Evolutionary conservation across 352 stramenopile genomes (phyloP).

Genomic region (Globisporangium sylvaticum): DNA sequence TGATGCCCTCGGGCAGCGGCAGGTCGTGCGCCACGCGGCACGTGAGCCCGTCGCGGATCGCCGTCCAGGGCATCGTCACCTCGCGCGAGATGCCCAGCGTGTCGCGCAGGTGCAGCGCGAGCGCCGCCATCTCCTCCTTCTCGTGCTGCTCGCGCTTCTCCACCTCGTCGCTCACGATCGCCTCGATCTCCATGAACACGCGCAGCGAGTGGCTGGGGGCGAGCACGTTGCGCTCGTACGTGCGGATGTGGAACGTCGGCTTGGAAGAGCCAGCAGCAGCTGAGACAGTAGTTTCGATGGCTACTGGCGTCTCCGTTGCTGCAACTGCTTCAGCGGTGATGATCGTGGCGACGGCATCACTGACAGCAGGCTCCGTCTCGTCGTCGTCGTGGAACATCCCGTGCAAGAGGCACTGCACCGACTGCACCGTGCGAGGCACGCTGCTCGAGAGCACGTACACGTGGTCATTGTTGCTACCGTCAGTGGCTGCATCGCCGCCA

Average conservation of each 20-base stretch:
- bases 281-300: not conserved
- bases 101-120: conserved; percentile 31
- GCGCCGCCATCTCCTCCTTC: conserved; percentile 30
- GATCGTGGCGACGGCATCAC: not conserved
- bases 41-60: conserved; percentile 61
- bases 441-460: conserved; percentile 80
- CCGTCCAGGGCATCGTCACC: conserved; percentile 64
- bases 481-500: not conserved
- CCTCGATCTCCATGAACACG: conserved; percentile 73
- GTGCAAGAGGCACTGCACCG: conserved; percentile 65
- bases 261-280: not conserved
- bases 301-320: conserved; percentile 1
- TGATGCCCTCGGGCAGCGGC: conserved; percentile 66
- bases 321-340: not conserved
- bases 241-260: conserved; percentile 56
- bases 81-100: conserved; percentile 44
- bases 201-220: conserved; percentile 53
- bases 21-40: conserved; percentile 57
- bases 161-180: conserved; percentile 59
- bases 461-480: conserved; percentile 22
- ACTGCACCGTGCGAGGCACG: conserved; percentile 71
- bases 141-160: conserved; percentile 20
- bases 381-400: conserved; percentile 58
- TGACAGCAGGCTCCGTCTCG: not conserved
- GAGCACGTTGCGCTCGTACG: conserved; percentile 60